These are phyloP conservation scores for Beauveria australis DNA, from an alignment of 2,329 filamentous ascomycete species.

Conservation along the genomic window DNA sequence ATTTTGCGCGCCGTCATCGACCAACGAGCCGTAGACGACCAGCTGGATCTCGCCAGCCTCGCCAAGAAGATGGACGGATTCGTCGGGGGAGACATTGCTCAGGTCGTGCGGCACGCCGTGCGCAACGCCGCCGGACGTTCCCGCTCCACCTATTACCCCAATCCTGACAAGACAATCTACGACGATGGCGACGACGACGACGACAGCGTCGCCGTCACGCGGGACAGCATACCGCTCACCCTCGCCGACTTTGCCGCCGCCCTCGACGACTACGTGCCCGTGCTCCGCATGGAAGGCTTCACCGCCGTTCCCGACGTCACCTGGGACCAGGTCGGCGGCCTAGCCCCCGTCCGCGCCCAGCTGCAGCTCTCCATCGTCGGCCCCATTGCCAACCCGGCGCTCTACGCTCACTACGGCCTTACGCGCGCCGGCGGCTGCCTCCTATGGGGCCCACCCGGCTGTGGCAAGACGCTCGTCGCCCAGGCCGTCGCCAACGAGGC, in stretches of 20 bases:
- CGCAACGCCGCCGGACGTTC: conserved; percentile 28
- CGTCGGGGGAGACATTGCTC: conserved; percentile 81
- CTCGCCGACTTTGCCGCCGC: conserved; percentile 61
- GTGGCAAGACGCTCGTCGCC: conserved; percentile 91
- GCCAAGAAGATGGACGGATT: conserved; percentile 86
- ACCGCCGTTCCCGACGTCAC: conserved; percentile 89
- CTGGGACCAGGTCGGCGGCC: conserved; percentile 85
- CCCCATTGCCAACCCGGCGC: conserved; percentile 74
- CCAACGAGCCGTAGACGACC: conserved; percentile 26
- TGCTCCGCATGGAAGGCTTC: conserved; percentile 80
- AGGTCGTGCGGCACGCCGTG: conserved; percentile 41
- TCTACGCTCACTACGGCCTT: conserved; percentile 71
- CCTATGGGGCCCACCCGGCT: conserved; percentile 93
- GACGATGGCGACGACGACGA: neutral
- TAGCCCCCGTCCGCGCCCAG: conserved; percentile 69
- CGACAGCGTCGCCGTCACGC: neutral
- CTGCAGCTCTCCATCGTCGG: conserved; percentile 81
- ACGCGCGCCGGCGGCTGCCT: conserved; percentile 77
- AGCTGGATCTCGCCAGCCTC: conserved; percentile 65
- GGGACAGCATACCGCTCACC: conserved; percentile 13
- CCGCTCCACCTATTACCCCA: conserved; percentile 20
- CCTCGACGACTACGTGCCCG: conserved; percentile 55
- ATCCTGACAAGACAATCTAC: neutral
- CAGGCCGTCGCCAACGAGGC: conserved; percentile 95
- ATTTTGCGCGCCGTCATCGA: conserved; percentile 42